Percentiles rank a stretch among this genome's conserved stretches.
Conservation (phyloP, 2,329 filamentous ascomycete genomes). For the Aspergillus quadrilineatus region DNA sequence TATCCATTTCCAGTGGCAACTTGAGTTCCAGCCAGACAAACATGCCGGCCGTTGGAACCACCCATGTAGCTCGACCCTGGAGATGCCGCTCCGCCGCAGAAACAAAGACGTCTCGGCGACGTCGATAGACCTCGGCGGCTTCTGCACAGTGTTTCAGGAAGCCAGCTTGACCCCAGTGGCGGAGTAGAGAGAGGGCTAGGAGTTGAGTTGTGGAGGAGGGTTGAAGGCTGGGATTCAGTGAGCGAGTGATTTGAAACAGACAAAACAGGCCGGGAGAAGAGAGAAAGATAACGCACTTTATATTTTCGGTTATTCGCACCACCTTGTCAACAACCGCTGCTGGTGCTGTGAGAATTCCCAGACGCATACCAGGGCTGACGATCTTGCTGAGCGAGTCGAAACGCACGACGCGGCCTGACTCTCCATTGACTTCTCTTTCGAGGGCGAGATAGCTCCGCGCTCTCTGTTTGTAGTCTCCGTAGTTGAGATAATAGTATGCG, state of each 20-base stretch:
- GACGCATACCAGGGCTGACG: constrained; percentile 3
- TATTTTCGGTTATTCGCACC: not conserved
- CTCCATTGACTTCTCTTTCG: not conserved
- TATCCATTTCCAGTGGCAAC: not conserved
- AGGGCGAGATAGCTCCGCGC: not conserved
- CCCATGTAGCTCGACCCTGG: constrained; percentile 1
- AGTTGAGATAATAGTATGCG: not conserved
- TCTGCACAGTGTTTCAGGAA: not conserved
- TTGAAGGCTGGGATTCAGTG: not conserved
- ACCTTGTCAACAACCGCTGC: not conserved
- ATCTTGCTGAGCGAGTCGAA: constrained; percentile 14
- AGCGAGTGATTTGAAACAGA: no score
- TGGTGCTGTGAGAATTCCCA: not conserved
- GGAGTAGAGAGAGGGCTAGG: not conserved
- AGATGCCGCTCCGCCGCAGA: constrained; percentile 5
- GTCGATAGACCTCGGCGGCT: constrained; percentile 3
- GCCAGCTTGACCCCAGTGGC: not conserved
- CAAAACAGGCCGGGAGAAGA: no score
- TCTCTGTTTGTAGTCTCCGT: not conserved
- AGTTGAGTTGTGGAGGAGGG: not conserved
- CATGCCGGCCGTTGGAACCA: constrained; percentile 7
- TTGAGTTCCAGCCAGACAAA: constrained; percentile 7
- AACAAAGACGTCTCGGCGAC: constrained; percentile 1
- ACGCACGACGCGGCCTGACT: constrained; percentile 6
- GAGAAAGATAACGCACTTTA: not conserved